A percentile compares a stretch with the other conserved stretches of the same genome.
phyloP scores from a whole-genome alignment of 2,329 filamentous ascomycete genomes.

The Venturia effusa region DNA sequence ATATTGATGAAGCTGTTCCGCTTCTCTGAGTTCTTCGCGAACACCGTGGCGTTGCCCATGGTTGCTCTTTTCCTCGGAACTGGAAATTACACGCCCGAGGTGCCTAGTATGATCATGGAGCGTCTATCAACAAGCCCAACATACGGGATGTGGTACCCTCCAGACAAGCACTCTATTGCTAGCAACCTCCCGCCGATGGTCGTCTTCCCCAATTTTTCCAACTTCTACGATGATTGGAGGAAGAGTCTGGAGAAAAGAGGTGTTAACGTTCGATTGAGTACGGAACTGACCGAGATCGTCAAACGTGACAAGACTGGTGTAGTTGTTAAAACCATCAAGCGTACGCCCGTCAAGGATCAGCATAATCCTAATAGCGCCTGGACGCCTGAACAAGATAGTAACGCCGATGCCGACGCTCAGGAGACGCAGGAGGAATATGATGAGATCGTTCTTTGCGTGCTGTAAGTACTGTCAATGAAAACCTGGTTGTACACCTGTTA shows the following conservation, averaged over 20 bases:
- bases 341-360: slow-evolving; percentile 30
- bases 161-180: slow-evolving; percentile 35
- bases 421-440: slow-evolving; percentile 43
- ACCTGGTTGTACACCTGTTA: not conserved
- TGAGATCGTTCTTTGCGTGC: slow-evolving; percentile 54
- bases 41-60: slow-evolving; percentile 60
- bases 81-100: slow-evolving; percentile 60
- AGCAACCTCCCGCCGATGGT: slow-evolving; percentile 46
- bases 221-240: slow-evolving; percentile 51
- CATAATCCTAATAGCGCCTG: slow-evolving; percentile 36
- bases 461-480: slow-evolving; percentile 24
- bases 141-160: slow-evolving; percentile 49
- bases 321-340: slow-evolving; percentile 35
- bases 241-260: slow-evolving; percentile 43
- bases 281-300: slow-evolving; percentile 43
- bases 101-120: slow-evolving; percentile 55
- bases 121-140: slow-evolving; percentile 41
- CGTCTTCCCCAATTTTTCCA: slow-evolving; percentile 51
- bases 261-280: slow-evolving; percentile 45
- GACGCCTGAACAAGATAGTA: slow-evolving; percentile 26
- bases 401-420: slow-evolving; percentile 31
- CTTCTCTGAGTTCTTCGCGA: slow-evolving; percentile 59
- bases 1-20: slow-evolving; percentile 55
- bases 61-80: slow-evolving; percentile 65
- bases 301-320: slow-evolving; percentile 43